These are phyloP conservation scores for Rhazya stricta DNA, from an alignment of 257 asterid genomes.

Conservation along the genomic window DNA sequence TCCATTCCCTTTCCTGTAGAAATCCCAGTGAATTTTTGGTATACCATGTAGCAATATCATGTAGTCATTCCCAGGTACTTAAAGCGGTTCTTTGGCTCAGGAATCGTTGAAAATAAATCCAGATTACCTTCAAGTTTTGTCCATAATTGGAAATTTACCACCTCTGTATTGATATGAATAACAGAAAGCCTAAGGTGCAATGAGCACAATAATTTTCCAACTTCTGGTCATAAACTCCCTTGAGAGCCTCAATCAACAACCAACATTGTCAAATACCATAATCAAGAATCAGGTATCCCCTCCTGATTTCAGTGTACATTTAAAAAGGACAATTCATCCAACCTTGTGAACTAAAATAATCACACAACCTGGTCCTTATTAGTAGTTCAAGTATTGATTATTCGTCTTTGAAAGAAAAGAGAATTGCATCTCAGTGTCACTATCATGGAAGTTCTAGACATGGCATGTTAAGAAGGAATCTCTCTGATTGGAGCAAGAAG, in stretches of 20 bases:
- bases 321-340: not conserved
- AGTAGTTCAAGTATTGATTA: not conserved
- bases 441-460: not conserved
- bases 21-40: not conserved
- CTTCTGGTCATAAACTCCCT: not conserved
- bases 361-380: not conserved
- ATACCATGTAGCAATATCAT: not conserved
- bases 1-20: not conserved
- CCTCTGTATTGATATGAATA: too few species aligned
- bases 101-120: not conserved
- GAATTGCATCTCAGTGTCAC: not conserved
- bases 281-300: not conserved
- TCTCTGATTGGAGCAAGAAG: not conserved
- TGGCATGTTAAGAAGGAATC: not conserved
- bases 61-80: not conserved
- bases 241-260: not conserved
- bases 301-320: not conserved
- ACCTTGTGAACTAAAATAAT: not conserved
- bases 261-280: not conserved
- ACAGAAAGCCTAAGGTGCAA: not conserved
- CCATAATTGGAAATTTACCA: not conserved
- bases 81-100: not conserved
- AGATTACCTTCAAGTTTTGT: not conserved
- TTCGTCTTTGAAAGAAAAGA: not conserved
- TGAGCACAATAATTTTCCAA: not conserved